A percentile compares a stretch with the other conserved stretches of the same genome.
Evolutionary conservation across 805 yeast species (phyloP).

Genomic region (Saccharomycopsis sp.): DNA sequence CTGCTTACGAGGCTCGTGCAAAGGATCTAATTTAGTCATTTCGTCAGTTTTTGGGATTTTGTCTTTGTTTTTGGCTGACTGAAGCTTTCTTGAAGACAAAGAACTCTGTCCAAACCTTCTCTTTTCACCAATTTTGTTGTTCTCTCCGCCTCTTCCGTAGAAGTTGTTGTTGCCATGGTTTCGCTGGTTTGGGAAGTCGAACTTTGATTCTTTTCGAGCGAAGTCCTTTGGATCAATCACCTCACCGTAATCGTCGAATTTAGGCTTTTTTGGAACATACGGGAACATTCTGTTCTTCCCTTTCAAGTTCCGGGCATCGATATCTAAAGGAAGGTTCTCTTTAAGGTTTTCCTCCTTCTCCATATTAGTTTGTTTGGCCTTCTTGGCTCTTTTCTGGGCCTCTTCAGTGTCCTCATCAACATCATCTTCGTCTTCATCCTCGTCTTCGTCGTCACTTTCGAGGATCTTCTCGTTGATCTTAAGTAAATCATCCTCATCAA

Average conservation of each 20-base stretch:
- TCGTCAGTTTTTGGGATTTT: conserved; percentile 43
- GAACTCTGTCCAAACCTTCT: conserved; percentile 17
- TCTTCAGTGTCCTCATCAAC: conserved; percentile 25
- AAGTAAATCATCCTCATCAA: conserved; percentile 22
- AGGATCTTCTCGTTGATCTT: conserved; percentile 22
- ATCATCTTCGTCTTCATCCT: conserved; percentile 28
- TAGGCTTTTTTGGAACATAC: conserved; percentile 47
- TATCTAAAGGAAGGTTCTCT: conserved; percentile 29
- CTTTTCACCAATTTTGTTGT: conserved; percentile 17
- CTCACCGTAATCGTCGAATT: conserved; percentile 85
- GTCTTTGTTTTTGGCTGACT: conserved; percentile 8
- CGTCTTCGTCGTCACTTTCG: conserved; percentile 27
- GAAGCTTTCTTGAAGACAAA: conserved; percentile 4
- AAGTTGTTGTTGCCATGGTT: not conserved
- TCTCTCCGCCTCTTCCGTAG: too few species aligned
- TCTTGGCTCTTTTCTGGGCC: conserved; percentile 9
- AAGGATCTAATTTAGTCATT: conserved; percentile 42
- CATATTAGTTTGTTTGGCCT: conserved; percentile 18
- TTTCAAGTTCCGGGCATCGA: conserved; percentile 30
- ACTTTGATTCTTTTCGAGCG: conserved; percentile 38
- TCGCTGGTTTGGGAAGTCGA: conserved; percentile 3
- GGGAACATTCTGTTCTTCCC: conserved; percentile 72
- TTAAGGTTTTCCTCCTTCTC: conserved; percentile 23
- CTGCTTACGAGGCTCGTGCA: conserved; percentile 46
- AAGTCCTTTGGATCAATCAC: conserved; percentile 61